Conservation (phyloP, 1,284 basidiomycete genomes). For the Coniophora puteana region DNA sequence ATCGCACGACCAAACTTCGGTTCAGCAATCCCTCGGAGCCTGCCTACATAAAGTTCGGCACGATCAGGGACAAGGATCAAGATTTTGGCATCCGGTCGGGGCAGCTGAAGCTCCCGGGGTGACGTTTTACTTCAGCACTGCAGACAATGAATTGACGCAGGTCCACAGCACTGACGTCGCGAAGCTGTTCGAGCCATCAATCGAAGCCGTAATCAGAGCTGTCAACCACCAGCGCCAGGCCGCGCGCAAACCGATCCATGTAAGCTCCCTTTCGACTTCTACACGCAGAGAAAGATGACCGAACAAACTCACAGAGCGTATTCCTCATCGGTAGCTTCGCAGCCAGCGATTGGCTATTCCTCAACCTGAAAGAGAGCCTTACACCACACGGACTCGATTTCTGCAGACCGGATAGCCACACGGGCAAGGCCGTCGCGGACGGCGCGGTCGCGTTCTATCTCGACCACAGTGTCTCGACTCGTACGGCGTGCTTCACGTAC, state of each 20-base stretch:
- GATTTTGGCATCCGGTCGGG: slow-evolving; percentile 35
- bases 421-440: slow-evolving; percentile 36
- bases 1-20: slow-evolving; percentile 36
- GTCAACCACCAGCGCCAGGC: slow-evolving; percentile 27
- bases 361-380: slow-evolving; percentile 22
- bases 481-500: slow-evolving; percentile 32
- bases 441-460: slow-evolving; percentile 34
- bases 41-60: slow-evolving; percentile 40
- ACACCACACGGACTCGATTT: slow-evolving; percentile 29
- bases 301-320: slow-evolving; percentile 22
- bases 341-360: slow-evolving; percentile 34
- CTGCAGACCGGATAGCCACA: slow-evolving; percentile 41
- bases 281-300: slow-evolving; percentile 1
- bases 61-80: slow-evolving; percentile 31
- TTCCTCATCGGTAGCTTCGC: slow-evolving; percentile 40
- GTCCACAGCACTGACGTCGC: slow-evolving; percentile 29
- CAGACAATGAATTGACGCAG: slow-evolving; percentile 13
- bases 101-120: slow-evolving; percentile 37
- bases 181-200: slow-evolving; percentile 37
- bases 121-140: slow-evolving; percentile 3
- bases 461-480: slow-evolving; percentile 31
- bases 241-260: slow-evolving; percentile 27
- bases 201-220: slow-evolving; percentile 28
- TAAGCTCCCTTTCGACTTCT: slow-evolving; percentile 14
- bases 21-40: slow-evolving; percentile 32